Evolutionary conservation across 768 basidiomycete species (phyloP), one percentile per base, ranked within the genome.

Genomic region (Rhizopogon vinicolor): DNA sequence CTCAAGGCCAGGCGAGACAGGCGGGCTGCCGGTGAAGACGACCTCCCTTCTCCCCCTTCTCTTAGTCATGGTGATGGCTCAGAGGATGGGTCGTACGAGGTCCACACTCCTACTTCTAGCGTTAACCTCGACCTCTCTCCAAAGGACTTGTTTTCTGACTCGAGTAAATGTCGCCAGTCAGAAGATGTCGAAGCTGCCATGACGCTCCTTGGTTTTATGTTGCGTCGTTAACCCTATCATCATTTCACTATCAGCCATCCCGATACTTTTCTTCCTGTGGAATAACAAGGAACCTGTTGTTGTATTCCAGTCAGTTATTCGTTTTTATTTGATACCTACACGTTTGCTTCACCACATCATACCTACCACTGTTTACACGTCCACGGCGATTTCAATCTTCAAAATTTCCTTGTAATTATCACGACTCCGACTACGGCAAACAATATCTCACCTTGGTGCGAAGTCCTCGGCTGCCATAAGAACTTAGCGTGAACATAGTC

Each of bases 1-100:
- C 85, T 85, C 44, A 73, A 71, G 28, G 72, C 69, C 46, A 69
- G 75, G 53, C 66, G 66, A 48, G 72, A 58, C 42, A 60, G 50
- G 25, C 55, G 68, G 60, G 45, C 14, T 18, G 65, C 69, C 51
- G 19, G 35, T 10, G 48, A 58, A 51, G 58, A 60, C n/a, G 45
- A 42, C 12, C 35, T 51, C 6, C 42, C 43, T 29, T n/a, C 54
- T 40, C 58, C 41, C 61, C 49, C 57, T 16, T 50, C 57, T 44
- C 52, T 48, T 56, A 44, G 49, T 44, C 37, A 39, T 12, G 43
- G 41, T 18, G 43, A 14, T 49, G 58, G 58, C 13, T 44, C 41
- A 29, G 60, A 58, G 18, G 60, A 54, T 16, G 56, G 56, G 25
- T 57, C 54, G 5, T 35, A 41, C 35, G 66, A 63, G 49, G 60